Base-by-base conservation (phyloP, 1,284 basidiomycete species). In the Cutaneotrichosporon sp. region DNA sequence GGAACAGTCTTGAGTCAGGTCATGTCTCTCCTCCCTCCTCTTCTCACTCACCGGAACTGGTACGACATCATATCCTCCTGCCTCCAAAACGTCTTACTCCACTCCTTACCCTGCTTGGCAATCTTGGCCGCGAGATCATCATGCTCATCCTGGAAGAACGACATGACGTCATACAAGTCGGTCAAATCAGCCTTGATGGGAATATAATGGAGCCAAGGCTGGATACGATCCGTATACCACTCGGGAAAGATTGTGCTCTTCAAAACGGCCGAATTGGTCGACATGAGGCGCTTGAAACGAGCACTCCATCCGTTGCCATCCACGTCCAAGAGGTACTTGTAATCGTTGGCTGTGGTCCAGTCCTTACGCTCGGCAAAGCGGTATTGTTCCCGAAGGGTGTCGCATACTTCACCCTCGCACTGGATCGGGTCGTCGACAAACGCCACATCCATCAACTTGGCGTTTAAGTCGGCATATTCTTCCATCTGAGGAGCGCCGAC, bases 31-130 rank as follows among this genome's bases (percentile, higher is more conserved):
- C 21, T 32, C 53, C 30, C 14, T 16, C 18, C 26, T 40, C 13
- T 5, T 3, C 49, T 6, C 36, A 71, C 81, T 61, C 51, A 86
- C 86, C 87, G 82, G 72, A 86, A 88, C 65, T 85, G 79, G 77
- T 88, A 88, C 13, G 87, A 85, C 47, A 83, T 82, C 79, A 89
- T 81, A 74, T 90, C 88, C 69, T 87, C 86, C 62, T 81, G 81
- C 55, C 88, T 81, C 87, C 87, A 89, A 71, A 83, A 88, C 0
- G 72, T 81, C 65, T 81, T 80, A 68, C 85, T 87, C 88, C 88
- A 89, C 26, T 82, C 71, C 51, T 84, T 82, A 0, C 88, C 88
- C 0, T 82, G 83, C 5, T 74, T 65, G 0, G 86, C 88, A 57
- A 89, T 89, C 70, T 83, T 81, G 38, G 79, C 76, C 0, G 84